Evolutionary conservation across 306 rosid genomes (phyloP), one percentile per base, ranked within the genome.

Genomic region (Astragalus membranaceus): DNA sequence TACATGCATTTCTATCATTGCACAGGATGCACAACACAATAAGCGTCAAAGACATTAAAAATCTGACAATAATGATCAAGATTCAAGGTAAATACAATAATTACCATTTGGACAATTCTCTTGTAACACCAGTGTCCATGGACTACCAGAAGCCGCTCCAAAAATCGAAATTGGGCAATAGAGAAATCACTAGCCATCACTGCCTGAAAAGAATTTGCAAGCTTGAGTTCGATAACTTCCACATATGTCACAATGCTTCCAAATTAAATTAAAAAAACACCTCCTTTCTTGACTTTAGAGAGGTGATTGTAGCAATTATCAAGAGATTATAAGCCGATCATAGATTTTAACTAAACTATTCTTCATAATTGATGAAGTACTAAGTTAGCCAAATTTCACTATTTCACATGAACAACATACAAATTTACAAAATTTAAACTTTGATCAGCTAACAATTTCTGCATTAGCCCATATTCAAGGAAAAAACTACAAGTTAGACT

Each of bases 61-160:
- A 17, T 16, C 54, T 36, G 59, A 81, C 52, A 53, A 69, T 62
- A 43, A 73, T 32, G 53, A 74, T 36, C 23, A 73, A 53, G 44
- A 72, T 13, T 37, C 55, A 77, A 62, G 61, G 71, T 11, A 67
- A 50, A 67, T 32, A 73, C 46, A 44, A 44, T 43, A 65, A 70
- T 81, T 86, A 95, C 99, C 99, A 95, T 95, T 81, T 95, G 97
- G 41, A 96, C 99, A 73, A 95, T 95, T 87, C 99, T 85, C 87
- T 89, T 95, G 82, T 95, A 95, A 84, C 99, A 95, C 99, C 99
- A 95, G 76, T 95, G 99, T 75, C 99, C 99, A 63, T 95, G 99
- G 78, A 95, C 95, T 37, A 95, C 99, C 87, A 95, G 79, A 83
- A 95, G 99, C 84, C 99, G 86, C 89, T 95, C 99, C 82, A 95